phyloP scores from a whole-genome alignment of 2,329 filamentous ascomycete genomes.

The Aspergillus caelatus region DNA sequence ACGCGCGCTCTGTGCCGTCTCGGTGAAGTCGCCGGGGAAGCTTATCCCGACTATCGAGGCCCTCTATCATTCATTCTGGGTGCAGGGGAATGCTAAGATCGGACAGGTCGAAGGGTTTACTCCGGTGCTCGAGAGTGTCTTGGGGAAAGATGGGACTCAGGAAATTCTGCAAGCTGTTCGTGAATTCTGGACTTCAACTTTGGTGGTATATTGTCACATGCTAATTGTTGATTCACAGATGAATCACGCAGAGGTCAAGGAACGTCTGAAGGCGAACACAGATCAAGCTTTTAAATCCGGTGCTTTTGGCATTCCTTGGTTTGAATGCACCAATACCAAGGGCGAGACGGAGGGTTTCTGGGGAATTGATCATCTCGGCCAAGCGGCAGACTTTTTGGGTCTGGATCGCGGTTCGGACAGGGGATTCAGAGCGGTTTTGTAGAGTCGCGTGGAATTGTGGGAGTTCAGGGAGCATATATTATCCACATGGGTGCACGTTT shows the following conservation, averaged over 20 bases:
- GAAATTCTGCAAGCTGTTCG: constrained; percentile 47
- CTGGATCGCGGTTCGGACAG: constrained; percentile 44
- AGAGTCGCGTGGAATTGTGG: background rate
- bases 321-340: constrained; percentile 57
- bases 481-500: background rate
- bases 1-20: constrained; percentile 56
- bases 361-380: constrained; percentile 64
- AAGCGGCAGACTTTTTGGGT: constrained; percentile 56
- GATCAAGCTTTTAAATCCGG: constrained; percentile 55
- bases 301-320: constrained; percentile 65
- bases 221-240: constrained; percentile 19
- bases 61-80: constrained; percentile 57
- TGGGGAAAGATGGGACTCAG: constrained; percentile 50
- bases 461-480: background rate
- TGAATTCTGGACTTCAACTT: background rate
- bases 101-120: constrained; percentile 48
- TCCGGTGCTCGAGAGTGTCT: constrained; percentile 47
- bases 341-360: constrained; percentile 60
- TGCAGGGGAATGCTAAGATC: constrained; percentile 48
- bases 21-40: constrained; percentile 43
- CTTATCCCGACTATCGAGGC: constrained; percentile 48
- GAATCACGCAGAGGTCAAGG: constrained; percentile 48
- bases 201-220: background rate
- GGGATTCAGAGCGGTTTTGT: constrained; percentile 35
- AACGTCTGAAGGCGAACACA: constrained; percentile 52